phyloP scores from a whole-genome alignment of 176 grass and related monocot genomes.

The Lolium multiflorum region DNA sequence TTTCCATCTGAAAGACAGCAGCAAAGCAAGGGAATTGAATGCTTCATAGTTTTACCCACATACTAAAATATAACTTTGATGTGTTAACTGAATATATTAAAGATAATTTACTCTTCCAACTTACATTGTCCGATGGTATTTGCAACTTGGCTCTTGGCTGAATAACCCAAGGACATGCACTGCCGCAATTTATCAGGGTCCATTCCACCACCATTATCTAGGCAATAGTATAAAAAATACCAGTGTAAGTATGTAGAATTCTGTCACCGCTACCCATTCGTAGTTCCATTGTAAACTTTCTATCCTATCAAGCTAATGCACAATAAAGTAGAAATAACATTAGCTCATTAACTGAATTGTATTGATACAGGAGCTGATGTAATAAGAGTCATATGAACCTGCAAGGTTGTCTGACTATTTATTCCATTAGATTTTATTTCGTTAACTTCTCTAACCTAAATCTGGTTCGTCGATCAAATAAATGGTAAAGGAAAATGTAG shows the following conservation, averaged over 20 bases:
- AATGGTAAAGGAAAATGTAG: not conserved
- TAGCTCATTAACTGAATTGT: not conserved
- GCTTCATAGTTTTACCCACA: conserved; percentile 37
- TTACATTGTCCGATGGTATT: conserved; percentile 98
- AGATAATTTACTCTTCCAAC: conserved; percentile 40
- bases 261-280: not conserved
- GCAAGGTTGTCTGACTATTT: not conserved
- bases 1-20: conserved; percentile 75
- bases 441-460: not conserved
- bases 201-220: conserved; percentile 98
- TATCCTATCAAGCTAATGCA: conserved; percentile 9
- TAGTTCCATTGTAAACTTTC: conserved; percentile 8
- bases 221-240: conserved; percentile 16
- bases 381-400: conserved; percentile 32
- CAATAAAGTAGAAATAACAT: conserved; percentile 16
- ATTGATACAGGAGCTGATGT: conserved; percentile 19
- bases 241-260: conserved; percentile 23
- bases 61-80: not conserved
- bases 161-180: conserved; percentile 99
- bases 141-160: conserved; percentile 80
- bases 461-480: conserved; percentile 14
- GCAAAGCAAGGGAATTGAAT: conserved; percentile 46
- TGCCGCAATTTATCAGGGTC: conserved; percentile 97
- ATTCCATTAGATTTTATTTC: conserved; percentile 1
- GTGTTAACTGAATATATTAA: conserved; percentile 14